Percentiles rank a stretch among this genome's conserved stretches.
These are phyloP conservation scores for Solanum verrucosum DNA, from an alignment of 257 asterid species.

Conservation along the genomic window DNA sequence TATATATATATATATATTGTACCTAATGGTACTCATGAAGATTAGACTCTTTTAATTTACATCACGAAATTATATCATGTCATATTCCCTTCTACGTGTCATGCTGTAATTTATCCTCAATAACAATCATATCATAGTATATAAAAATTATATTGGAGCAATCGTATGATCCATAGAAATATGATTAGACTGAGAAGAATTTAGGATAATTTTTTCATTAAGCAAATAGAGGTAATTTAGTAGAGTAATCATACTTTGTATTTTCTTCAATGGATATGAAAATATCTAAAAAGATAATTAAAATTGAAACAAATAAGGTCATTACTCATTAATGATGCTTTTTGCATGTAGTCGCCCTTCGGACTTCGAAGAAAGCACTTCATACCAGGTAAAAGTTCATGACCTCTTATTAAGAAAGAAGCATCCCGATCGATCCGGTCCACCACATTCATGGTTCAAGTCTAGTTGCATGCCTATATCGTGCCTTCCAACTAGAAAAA, in stretches of 20 bases:
- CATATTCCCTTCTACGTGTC: neutral
- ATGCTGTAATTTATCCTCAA: neutral
- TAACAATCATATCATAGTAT: neutral
- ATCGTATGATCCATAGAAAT: neutral
- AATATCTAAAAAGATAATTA: neutral
- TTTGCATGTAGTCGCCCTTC: too few species aligned
- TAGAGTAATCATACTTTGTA: neutral
- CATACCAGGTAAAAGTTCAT: too few species aligned
- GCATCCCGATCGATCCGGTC: accelerated
- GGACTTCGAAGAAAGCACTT: too few species aligned
- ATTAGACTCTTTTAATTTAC: neutral
- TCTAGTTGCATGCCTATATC: neutral
- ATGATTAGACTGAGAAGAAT: neutral
- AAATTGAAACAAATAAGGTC: neutral
- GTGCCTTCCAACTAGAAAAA: neutral
- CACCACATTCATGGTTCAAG: neutral
- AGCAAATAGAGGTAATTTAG: neutral
- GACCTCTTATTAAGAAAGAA: too few species aligned
- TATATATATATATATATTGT: neutral
- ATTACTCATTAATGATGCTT: neutral
- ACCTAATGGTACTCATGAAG: neutral
- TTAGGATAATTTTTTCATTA: neutral
- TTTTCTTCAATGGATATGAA: neutral
- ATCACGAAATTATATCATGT: neutral
- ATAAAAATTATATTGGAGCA: neutral